phyloP scores from a whole-genome alignment of 2,329 filamentous ascomycete species.

The Arthrobotrys sphaeroides region DNA sequence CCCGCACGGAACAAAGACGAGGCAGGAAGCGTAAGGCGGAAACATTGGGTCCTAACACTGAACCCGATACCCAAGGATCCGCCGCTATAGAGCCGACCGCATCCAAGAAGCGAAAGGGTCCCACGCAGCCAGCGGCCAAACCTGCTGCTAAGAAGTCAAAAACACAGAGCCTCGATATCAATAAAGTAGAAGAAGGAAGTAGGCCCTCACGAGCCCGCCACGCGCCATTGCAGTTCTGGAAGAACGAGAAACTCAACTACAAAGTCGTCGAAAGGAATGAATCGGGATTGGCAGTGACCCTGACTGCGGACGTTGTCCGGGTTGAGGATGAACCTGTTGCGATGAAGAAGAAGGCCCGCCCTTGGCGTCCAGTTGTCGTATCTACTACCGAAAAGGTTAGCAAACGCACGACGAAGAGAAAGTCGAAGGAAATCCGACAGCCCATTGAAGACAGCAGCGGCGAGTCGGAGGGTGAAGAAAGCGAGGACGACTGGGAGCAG shows the following conservation, averaged over 20 bases:
- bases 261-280: conserved; percentile 66
- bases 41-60: not conserved
- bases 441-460: conserved; percentile 56
- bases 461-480: conserved; percentile 55
- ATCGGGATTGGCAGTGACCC: conserved; percentile 19
- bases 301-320: conserved; percentile 24
- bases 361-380: conserved; percentile 4
- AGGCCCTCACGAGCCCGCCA: conserved; percentile 76
- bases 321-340: conserved; percentile 31
- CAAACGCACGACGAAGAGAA: conserved; percentile 24
- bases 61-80: conserved; percentile 54
- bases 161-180: not conserved
- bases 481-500: conserved; percentile 60
- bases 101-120: conserved; percentile 44
- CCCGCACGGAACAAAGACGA: conserved; percentile 41
- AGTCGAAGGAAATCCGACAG: not conserved
- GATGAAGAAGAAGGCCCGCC: conserved; percentile 5
- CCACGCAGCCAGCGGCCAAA: conserved; percentile 1
- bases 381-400: not conserved
- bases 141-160: not conserved
- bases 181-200: conserved; percentile 27
- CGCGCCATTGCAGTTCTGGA: conserved; percentile 84
- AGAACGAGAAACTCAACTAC: conserved; percentile 80
- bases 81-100: conserved; percentile 44
- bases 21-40: conserved; percentile 40